Percentiles rank a stretch among this genome's conserved stretches.
Evolutionary conservation across 805 yeast genomes (phyloP).

Genomic region (Kuraishia floccosa): DNA sequence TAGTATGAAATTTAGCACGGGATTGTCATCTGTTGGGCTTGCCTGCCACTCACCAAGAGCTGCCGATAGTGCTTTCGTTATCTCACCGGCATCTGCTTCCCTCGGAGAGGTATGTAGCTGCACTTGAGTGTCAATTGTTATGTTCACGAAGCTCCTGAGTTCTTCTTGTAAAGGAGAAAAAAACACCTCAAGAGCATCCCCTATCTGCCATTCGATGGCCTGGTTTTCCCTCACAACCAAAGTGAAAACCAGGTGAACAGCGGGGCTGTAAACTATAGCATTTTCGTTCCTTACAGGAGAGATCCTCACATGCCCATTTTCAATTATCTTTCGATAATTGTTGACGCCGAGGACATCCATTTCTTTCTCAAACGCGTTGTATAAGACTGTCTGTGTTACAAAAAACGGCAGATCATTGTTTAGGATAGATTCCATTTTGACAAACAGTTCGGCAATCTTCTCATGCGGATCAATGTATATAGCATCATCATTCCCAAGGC

Average conservation of each 20-base stretch:
- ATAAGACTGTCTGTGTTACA: slow-evolving; percentile 39
- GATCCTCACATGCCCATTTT: neutral
- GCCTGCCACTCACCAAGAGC: too few relatives aligned
- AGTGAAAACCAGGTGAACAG: slow-evolving; percentile 3
- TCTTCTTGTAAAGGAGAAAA: slow-evolving; percentile 5
- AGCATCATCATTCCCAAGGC: slow-evolving; percentile 3
- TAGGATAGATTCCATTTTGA: slow-evolving; percentile 26
- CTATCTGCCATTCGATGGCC: slow-evolving; percentile 10
- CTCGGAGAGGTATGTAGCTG: slow-evolving; percentile 1
- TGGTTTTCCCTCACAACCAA: slow-evolving; percentile 6
- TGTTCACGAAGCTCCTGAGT: slow-evolving; percentile 4
- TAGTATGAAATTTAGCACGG: neutral
- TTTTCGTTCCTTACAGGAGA: neutral
- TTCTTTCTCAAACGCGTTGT: slow-evolving; percentile 33
- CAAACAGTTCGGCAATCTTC: slow-evolving; percentile 2
- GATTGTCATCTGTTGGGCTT: neutral
- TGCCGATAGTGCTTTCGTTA: neutral
- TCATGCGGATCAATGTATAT: slow-evolving; percentile 1
- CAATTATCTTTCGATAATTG: slow-evolving; percentile 1
- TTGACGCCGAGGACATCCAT: slow-evolving; percentile 9
- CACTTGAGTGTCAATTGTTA: slow-evolving; percentile 4
- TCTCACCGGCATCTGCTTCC: neutral
- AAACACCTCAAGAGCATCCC: slow-evolving; percentile 7
- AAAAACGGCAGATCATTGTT: slow-evolving; percentile 54
- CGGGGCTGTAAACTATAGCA: neutral